Base-by-base conservation (phyloP, 2,329 filamentous ascomycete genomes). In the Trichophyton rubrum region DNA sequence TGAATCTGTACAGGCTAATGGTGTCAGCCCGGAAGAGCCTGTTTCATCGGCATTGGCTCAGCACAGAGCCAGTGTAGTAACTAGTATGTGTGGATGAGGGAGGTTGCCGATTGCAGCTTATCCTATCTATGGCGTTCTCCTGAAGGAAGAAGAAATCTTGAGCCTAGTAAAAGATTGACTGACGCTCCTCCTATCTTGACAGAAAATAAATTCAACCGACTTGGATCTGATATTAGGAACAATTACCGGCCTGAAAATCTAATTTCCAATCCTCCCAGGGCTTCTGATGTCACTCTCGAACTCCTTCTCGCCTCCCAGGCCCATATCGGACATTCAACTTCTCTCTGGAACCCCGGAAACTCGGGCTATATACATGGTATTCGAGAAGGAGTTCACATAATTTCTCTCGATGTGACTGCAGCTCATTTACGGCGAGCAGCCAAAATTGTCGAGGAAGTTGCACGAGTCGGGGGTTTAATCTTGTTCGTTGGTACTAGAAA, bases 281-380 rank as follows among this genome's bases (percentile, higher is more conserved):
- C 90, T 24, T 80, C 86, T 71, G 88, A 96, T 69, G 82, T 97
- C 63, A 91, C 90, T 56, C 84, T 99, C 62, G 91, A 96, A 78
- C 82, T 96, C 63, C 83, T 99, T 64, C 86, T 96, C 79, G 89
- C 90, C 53, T 85, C 87, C 35, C 90, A 95, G 76, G 84, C 85
- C 60, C 90, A 96, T 75, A 85, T 97, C 73, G 93, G 93, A 64
- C 93, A 99, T 76, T 83, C 88, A 69, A 92, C 88, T 0, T 89
- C 89, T 63, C 81, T 91, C 57, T 99, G 93, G 93, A 95, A 99
- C 75, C 91, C 93, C 9, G 86, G 85, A 59, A 99, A 97, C 77
- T 86, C 90, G 65, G 84, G 88, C 66, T 97, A 97, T 77, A 97
- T 99, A 72, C 91, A 89, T 72, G 93, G 93, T 67, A 83, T 95